Evolutionary conservation across 2,329 filamentous ascomycete species (phyloP).

Genomic region (Microsporum ferrugineum): DNA sequence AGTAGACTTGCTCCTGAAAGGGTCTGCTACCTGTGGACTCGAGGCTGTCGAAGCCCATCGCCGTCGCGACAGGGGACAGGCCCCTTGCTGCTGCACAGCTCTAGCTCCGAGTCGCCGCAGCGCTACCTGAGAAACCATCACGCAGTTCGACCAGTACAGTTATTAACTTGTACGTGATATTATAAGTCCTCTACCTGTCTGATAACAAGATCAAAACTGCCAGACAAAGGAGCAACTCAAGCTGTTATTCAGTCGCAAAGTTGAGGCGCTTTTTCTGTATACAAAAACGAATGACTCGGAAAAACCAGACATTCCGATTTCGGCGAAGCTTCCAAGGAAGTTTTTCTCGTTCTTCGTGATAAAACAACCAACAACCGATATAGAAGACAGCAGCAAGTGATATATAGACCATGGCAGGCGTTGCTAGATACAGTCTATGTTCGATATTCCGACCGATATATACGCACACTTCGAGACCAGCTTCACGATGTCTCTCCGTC

Average conservation of each 20-base stretch:
- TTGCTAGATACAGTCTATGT: background rate
- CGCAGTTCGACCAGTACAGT: background rate
- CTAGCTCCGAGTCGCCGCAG: constrained; percentile 14
- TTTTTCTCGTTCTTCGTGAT: background rate
- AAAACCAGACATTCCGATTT: constrained; percentile 1
- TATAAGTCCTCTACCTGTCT: too few species aligned
- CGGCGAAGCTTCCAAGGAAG: background rate
- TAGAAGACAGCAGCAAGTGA: background rate
- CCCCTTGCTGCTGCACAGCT: constrained; percentile 18
- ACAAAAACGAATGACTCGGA: background rate
- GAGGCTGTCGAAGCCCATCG: constrained; percentile 15
- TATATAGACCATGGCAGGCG: background rate
- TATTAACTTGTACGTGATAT: background rate
- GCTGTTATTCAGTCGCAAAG: background rate
- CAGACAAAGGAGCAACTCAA: background rate
- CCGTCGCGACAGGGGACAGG: constrained; percentile 14
- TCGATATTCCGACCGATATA: background rate
- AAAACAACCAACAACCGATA: background rate
- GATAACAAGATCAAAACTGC: background rate
- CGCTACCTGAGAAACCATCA: constrained; percentile 10
- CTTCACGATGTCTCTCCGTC: constrained; percentile 3
- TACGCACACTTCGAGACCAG: background rate
- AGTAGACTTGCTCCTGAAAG: background rate
- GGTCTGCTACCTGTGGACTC: background rate
- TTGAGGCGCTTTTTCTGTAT: background rate